A percentile compares a stretch with the other conserved stretches of the same genome.
Evolutionary conservation across 129 eudicot genomes (phyloP).

Genomic region (Escallonia rubra): DNA sequence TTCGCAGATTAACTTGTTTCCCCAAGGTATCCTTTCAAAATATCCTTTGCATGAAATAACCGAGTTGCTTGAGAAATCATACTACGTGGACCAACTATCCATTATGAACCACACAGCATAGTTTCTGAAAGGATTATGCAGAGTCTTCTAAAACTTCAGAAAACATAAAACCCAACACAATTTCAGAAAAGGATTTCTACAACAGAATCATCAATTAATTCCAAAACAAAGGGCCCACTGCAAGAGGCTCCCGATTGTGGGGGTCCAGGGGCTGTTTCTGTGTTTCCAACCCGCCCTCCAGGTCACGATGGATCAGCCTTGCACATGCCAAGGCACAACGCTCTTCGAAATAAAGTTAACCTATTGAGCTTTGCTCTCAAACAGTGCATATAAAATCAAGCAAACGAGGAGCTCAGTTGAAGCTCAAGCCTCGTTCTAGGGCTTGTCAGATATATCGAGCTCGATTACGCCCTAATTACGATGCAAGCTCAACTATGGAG

Average conservation of each 20-base stretch:
- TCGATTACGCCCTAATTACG: no score
- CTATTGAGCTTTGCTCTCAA: no score
- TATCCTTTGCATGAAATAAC: constrained; percentile 1
- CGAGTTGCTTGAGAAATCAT: constrained; percentile 10
- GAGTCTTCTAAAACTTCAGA: not conserved
- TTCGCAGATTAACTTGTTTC: constrained; percentile 6
- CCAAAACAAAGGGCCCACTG: not conserved
- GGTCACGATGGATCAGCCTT: no score
- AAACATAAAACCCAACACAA: not conserved
- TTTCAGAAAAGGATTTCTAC: no score
- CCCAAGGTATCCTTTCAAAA: constrained; percentile 1
- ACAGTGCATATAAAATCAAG: no score
- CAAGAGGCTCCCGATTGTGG: not conserved
- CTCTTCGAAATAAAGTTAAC: no score
- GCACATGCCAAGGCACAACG: no score
- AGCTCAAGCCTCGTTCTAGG: no score
- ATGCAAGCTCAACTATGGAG: no score
- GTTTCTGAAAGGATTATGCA: constrained; percentile 10
- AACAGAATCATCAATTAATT: not conserved
- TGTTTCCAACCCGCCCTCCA: no score
- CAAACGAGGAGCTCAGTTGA: no score
- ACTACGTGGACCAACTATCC: constrained; percentile 10
- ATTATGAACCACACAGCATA: not conserved
- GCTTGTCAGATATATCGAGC: no score
- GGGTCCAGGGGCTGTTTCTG: not conserved